These are phyloP conservation scores for Euclidium syriacum DNA, from an alignment of 345 rosid genomes.

Conservation along the genomic window DNA sequence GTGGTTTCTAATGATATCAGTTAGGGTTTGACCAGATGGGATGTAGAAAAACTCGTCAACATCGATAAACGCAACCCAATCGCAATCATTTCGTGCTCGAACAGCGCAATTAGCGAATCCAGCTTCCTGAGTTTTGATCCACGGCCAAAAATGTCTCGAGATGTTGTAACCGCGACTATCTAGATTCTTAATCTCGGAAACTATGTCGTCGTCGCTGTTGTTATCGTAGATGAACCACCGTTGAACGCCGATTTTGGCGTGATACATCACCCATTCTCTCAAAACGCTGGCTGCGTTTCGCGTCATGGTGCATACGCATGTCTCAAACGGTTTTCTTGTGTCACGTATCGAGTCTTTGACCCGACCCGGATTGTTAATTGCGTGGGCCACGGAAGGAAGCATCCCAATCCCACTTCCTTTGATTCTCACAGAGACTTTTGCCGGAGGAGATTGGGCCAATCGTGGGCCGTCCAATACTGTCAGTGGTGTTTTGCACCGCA, in stretches of 20 bases:
- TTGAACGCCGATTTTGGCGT: slow-evolving; percentile 50
- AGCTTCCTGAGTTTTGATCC: slow-evolving; percentile 86
- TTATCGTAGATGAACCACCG: slow-evolving; percentile 82
- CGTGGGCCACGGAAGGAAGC: slow-evolving; percentile 53
- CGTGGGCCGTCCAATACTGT: slow-evolving; percentile 38
- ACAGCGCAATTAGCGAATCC: slow-evolving; percentile 82
- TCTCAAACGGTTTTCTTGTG: slow-evolving; percentile 31
- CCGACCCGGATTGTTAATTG: background rate
- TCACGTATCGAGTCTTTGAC: background rate
- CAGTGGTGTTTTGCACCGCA: slow-evolving; percentile 66
- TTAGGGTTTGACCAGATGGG: slow-evolving; percentile 35
- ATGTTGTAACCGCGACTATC: slow-evolving; percentile 32
- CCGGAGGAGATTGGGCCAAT: slow-evolving; percentile 12
- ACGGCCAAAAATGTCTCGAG: slow-evolving; percentile 71
- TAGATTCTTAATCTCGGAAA: slow-evolving; percentile 34
- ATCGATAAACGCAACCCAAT: slow-evolving; percentile 83
- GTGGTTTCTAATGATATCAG: slow-evolving; percentile 31
- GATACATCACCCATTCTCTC: slow-evolving; percentile 82
- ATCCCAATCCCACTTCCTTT: slow-evolving; percentile 50
- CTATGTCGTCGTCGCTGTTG: slow-evolving; percentile 59
- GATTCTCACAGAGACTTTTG: slow-evolving; percentile 59
- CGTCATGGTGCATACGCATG: slow-evolving; percentile 79
- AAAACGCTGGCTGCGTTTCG: slow-evolving; percentile 61
- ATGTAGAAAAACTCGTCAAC: slow-evolving; percentile 66
- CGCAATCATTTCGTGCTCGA: slow-evolving; percentile 45